phyloP scores from a whole-genome alignment of 2,329 filamentous ascomycete genomes.

The Clarireedia hainanense region DNA sequence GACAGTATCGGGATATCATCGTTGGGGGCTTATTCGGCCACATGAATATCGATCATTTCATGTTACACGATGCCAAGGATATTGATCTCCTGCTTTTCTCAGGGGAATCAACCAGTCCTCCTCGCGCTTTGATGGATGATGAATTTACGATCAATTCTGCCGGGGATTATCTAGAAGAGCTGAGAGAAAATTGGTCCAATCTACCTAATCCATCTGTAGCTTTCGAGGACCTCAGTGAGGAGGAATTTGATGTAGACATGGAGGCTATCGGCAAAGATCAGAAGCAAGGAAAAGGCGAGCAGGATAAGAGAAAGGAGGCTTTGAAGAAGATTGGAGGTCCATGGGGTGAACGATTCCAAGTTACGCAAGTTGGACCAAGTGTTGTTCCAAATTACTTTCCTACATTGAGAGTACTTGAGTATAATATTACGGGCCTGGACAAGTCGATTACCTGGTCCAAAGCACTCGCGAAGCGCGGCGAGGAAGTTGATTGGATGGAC shows the following conservation, averaged over 20 bases:
- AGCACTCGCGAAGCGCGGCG: not conserved
- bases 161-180: constrained; percentile 70
- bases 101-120: constrained; percentile 19
- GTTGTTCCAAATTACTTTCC: constrained; percentile 91
- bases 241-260: constrained; percentile 3
- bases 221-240: constrained; percentile 13
- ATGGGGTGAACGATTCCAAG: constrained; percentile 77
- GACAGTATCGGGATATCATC: constrained; percentile 85
- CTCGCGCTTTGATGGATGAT: constrained; percentile 38
- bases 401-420: constrained; percentile 82
- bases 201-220: constrained; percentile 45
- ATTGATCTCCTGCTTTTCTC: constrained; percentile 50
- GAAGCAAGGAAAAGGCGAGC: constrained; percentile 44
- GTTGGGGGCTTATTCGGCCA: constrained; percentile 77
- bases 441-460: constrained; percentile 18
- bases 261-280: constrained; percentile 35
- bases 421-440: constrained; percentile 61
- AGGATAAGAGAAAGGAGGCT: constrained; percentile 44
- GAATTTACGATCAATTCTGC: constrained; percentile 59
- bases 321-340: constrained; percentile 66
- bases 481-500: constrained; percentile 17
- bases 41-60: constrained; percentile 98
- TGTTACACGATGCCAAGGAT: constrained; percentile 78
- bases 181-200: constrained; percentile 70
- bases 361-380: constrained; percentile 76